Evolutionary conservation across 2,329 filamentous ascomycete species (phyloP), one percentile per base, ranked within the genome.

Genomic region (Teratosphaeria destructans): DNA sequence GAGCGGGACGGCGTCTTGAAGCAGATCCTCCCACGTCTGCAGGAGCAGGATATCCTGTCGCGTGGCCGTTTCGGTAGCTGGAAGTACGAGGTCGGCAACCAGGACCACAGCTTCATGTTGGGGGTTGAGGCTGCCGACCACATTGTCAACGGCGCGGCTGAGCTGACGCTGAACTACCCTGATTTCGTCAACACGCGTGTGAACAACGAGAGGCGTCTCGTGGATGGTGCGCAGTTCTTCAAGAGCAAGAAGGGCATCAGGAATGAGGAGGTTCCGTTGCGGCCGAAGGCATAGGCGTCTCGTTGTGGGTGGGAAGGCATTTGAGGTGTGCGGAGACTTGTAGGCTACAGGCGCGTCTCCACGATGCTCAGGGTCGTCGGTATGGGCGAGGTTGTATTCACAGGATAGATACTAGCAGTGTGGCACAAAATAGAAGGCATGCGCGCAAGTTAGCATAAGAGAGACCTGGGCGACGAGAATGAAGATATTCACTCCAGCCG

Each of bases 41-140:
- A 95, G 79, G 88, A 85, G 64, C 85, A 90, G 81, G 93, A 86
- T 73, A 99, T 99, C 78, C 89, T 87, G 81, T 96, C 92, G 54
- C 90, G 94, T 77, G 94, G 94, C 69, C 92, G 94, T 64, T 99
- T 99, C 77, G 94, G 94, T 70, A 93, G 88, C 81, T 99, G 94
- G 94, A 84, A 90, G 73, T 99, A 99, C 80, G 94, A 99, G 78
- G 89, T 89, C 64, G 91, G 90, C 72, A 96, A 96, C 83, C 91
- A 96, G 82, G 92, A 96, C 77, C 92, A 96, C 82, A 93, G 88
- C 29, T 96, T 96, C 78, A 96, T 96, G 92, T 81, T 96, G 63
- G 92, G 92, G 73, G 92, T 96, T 23, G 92, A 96, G 79, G 92
- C 92, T 55, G 91, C 85, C 47, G 92, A 96, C 78, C 85, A 90